Evolutionary conservation across 768 basidiomycete genomes (phyloP).

Genomic region (Zangia roseola): DNA sequence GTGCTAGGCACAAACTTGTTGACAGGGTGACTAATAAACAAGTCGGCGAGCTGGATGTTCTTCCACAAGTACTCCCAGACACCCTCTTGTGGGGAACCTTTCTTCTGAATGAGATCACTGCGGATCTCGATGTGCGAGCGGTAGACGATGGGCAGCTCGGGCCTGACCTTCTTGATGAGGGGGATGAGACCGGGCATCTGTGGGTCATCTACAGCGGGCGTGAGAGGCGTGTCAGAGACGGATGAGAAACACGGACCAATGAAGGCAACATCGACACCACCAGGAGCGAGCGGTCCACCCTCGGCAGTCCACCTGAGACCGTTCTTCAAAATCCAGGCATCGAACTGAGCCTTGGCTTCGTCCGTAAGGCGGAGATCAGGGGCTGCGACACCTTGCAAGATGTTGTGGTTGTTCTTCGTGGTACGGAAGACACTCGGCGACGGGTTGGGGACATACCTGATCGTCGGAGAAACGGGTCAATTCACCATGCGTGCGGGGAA

Average conservation of each 20-base stretch:
- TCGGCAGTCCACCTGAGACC: constrained; percentile 85
- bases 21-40: constrained; percentile 94
- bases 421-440: constrained; percentile 89
- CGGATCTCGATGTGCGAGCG: constrained; percentile 95
- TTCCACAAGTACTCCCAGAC: constrained; percentile 97
- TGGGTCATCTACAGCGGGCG: constrained; percentile 62
- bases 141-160: constrained; percentile 86
- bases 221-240: constrained; percentile 8
- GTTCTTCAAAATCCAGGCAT: constrained; percentile 88
- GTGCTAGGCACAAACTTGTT: constrained; percentile 90
- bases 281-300: constrained; percentile 79
- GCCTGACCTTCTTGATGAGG: constrained; percentile 80
- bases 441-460: constrained; percentile 85
- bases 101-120: constrained; percentile 79
- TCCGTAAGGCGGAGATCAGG: constrained; percentile 75
- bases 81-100: constrained; percentile 82
- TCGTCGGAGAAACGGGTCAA: constrained; percentile 5
- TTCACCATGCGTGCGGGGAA: neutral
- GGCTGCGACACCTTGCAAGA: constrained; percentile 87
- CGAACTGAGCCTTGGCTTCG: constrained; percentile 76
- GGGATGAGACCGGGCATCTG: constrained; percentile 95
- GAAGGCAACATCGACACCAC: constrained; percentile 86
- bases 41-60: constrained; percentile 84
- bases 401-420: constrained; percentile 95
- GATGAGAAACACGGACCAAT: constrained; percentile 53